Evolutionary conservation across 768 basidiomycete species (phyloP).

Genomic region (Suillus lakei): DNA sequence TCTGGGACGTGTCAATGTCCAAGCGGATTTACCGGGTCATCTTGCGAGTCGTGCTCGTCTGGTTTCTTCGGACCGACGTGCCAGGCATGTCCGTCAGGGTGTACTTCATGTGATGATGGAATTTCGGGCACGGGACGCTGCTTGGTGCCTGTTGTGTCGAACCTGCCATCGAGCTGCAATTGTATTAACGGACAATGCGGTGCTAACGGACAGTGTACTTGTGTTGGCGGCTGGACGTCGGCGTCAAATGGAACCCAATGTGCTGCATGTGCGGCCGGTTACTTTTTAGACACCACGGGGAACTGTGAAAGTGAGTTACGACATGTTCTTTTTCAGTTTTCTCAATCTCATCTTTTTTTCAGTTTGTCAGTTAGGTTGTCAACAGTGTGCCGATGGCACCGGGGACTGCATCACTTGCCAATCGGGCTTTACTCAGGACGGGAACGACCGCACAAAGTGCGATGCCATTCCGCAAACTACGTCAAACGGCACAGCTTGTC

Average conservation of each 20-base stretch:
- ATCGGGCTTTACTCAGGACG: slow-evolving; percentile 67
- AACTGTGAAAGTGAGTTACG: slow-evolving; percentile 68
- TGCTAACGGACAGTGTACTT: slow-evolving; percentile 69
- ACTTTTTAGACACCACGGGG: slow-evolving; percentile 71
- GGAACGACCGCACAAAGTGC: slow-evolving; percentile 71
- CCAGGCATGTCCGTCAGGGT: slow-evolving; percentile 69
- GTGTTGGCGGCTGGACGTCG: slow-evolving; percentile 77
- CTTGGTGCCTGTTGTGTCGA: slow-evolving; percentile 50
- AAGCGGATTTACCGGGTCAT: slow-evolving; percentile 73
- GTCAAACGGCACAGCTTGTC: slow-evolving; percentile 60
- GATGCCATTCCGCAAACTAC: slow-evolving; percentile 54
- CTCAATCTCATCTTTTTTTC: slow-evolving; percentile 5
- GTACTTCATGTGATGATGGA: slow-evolving; percentile 77
- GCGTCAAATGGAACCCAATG: slow-evolving; percentile 77
- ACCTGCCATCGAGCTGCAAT: slow-evolving; percentile 71
- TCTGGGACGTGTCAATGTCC: slow-evolving; percentile 76
- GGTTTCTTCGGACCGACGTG: slow-evolving; percentile 82
- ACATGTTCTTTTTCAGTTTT: neutral
- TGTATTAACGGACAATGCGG: slow-evolving; percentile 84
- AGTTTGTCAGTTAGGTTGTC: slow-evolving; percentile 80
- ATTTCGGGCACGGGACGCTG: slow-evolving; percentile 80
- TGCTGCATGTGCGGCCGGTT: slow-evolving; percentile 73
- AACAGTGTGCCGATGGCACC: slow-evolving; percentile 65
- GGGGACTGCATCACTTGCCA: slow-evolving; percentile 78
- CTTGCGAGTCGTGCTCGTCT: slow-evolving; percentile 76